Conservation (phyloP, 805 yeast genomes). For the Teunomyces panamensis region DNA sequence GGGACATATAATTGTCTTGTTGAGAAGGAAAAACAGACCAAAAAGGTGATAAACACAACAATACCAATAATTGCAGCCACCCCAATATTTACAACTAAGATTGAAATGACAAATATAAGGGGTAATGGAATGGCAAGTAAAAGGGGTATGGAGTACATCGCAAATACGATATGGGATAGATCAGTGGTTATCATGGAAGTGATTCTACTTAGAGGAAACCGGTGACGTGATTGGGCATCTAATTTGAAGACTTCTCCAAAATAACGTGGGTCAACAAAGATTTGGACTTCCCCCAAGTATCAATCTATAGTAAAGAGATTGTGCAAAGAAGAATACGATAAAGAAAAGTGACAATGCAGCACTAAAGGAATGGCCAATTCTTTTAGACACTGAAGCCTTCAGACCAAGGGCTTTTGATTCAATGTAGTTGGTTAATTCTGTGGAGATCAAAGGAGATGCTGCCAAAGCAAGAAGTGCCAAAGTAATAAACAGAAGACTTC, state of each 20-base stretch:
- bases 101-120: conserved; percentile 10
- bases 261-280: conserved; percentile 12
- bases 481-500: not conserved
- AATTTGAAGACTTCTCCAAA: conserved; percentile 13
- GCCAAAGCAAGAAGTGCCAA: not conserved
- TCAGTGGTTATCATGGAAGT: conserved; percentile 16
- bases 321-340: too few species aligned
- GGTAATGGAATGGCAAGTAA: conserved; percentile 11
- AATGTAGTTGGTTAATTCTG: conserved; percentile 6
- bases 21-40: conserved; percentile 6
- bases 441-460: not conserved
- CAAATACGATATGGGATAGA: conserved; percentile 13
- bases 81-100: conserved; percentile 15
- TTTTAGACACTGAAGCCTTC: not conserved
- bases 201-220: conserved; percentile 12
- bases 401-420: not conserved
- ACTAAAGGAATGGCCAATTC: conserved; percentile 8
- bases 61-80: conserved; percentile 16
- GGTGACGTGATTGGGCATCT: conserved; percentile 9
- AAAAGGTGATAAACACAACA: conserved; percentile 11
- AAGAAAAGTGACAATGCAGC: not conserved
- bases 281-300: conserved; percentile 13
- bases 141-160: conserved; percentile 10
- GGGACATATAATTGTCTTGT: conserved; percentile 7
- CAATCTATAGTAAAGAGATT: not conserved